phyloP scores from a whole-genome alignment of 345 rosid species.

The Odontarrhena argentea region DNA sequence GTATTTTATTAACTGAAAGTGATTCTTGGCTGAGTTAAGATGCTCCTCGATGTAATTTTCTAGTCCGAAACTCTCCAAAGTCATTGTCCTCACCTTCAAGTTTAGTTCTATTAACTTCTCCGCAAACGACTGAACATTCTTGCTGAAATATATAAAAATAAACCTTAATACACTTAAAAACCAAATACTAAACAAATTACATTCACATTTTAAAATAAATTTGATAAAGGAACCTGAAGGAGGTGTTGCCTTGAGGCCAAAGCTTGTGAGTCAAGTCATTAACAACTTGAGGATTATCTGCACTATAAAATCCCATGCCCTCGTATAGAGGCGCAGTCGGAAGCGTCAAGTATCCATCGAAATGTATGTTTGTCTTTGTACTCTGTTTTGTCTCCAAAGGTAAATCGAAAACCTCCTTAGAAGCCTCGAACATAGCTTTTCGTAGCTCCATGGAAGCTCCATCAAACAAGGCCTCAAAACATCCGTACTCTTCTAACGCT shows the following conservation, averaged over 20 bases:
- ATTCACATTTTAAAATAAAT: too few relatives aligned
- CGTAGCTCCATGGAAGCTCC: constrained; percentile 44
- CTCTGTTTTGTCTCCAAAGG: constrained; percentile 47
- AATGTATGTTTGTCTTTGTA: constrained; percentile 30
- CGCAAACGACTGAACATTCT: constrained; percentile 32
- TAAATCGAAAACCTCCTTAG: constrained; percentile 52
- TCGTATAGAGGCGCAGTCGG: constrained; percentile 34
- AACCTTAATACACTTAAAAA: too few relatives aligned
- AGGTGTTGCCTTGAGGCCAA: constrained; percentile 38
- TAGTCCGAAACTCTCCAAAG: constrained; percentile 57
- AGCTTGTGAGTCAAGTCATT: constrained; percentile 31
- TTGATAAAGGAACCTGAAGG: constrained; percentile 23
- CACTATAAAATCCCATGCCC: constrained; percentile 31
- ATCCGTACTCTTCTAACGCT: constrained; percentile 60
- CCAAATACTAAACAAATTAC: too few relatives aligned
- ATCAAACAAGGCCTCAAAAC: constrained; percentile 57
- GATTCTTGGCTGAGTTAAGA: constrained; percentile 40
- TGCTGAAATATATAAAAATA: constrained; percentile 22
- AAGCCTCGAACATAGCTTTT: constrained; percentile 40
- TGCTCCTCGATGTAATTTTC: constrained; percentile 45
- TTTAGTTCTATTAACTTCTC: constrained; percentile 40
- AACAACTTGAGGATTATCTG: constrained; percentile 25
- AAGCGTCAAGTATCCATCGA: constrained; percentile 17
- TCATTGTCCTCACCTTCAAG: constrained; percentile 50
- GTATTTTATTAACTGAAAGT: constrained; percentile 48